Conservation (phyloP, 768 basidiomycete genomes). For the Rhodotorula paludigena region DNA sequence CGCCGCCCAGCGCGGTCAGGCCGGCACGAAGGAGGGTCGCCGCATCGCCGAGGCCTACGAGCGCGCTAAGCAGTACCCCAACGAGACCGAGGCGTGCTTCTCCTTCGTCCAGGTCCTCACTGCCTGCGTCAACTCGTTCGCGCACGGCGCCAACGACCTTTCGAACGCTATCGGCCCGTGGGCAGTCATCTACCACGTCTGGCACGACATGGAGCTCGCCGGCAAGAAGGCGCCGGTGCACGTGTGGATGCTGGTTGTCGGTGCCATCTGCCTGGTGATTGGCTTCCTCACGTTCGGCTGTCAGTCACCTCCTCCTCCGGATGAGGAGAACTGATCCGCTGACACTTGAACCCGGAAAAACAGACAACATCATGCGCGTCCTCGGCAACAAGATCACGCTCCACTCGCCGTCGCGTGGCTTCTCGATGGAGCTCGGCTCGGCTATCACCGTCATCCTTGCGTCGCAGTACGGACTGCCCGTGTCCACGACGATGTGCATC, state of each 20-base stretch:
- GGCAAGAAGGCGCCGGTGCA: slow-evolving; percentile 45
- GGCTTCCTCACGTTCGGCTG: slow-evolving; percentile 45
- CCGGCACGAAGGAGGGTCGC: slow-evolving; percentile 41
- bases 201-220: slow-evolving; percentile 45
- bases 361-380: slow-evolving; percentile 46
- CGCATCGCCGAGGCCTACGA: slow-evolving; percentile 47
- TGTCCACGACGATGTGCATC: slow-evolving; percentile 50
- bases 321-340: too few relatives aligned
- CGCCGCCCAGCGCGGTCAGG: slow-evolving; percentile 32
- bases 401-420: slow-evolving; percentile 51
- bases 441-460: slow-evolving; percentile 52
- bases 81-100: slow-evolving; percentile 51
- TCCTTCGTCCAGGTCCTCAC: slow-evolving; percentile 51
- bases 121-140: slow-evolving; percentile 48
- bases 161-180: slow-evolving; percentile 41
- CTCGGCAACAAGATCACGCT: slow-evolving; percentile 50
- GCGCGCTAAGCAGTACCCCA: slow-evolving; percentile 47
- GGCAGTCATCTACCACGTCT: slow-evolving; percentile 49
- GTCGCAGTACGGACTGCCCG: slow-evolving; percentile 47
- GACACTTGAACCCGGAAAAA: too few relatives aligned
- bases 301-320: too few relatives aligned
- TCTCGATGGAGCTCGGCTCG: slow-evolving; percentile 50
- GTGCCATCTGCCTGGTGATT: slow-evolving; percentile 43
- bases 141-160: slow-evolving; percentile 52
- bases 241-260: slow-evolving; percentile 49